Conservation (phyloP, 306 rosid genomes). For the Nissolia schottii region DNA sequence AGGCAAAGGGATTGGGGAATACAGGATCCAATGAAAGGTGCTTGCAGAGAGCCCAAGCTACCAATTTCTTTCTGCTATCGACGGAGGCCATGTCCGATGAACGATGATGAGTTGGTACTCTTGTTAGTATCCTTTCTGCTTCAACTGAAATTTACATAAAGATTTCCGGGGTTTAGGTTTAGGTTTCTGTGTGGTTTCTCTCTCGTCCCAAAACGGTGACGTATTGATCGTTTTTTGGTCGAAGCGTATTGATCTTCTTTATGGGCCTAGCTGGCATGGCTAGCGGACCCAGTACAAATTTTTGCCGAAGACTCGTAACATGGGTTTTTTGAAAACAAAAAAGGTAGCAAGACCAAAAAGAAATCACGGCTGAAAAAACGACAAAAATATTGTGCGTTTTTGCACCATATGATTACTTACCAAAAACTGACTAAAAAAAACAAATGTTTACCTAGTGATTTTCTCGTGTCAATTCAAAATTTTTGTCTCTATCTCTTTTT, state of each 20-base stretch:
- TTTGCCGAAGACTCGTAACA: not conserved
- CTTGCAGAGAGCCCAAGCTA: conserved; percentile 53
- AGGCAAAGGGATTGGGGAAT: conserved; percentile 2
- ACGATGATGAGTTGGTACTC: not conserved
- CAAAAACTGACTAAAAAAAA: too few species aligned
- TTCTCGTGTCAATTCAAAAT: too few species aligned
- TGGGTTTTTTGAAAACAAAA: too few species aligned
- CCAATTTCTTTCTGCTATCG: conserved; percentile 40
- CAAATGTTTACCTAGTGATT: too few species aligned
- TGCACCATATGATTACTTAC: too few species aligned
- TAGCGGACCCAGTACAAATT: not conserved
- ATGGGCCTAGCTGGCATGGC: not conserved
- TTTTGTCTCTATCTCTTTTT: too few species aligned
- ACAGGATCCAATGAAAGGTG: conserved; percentile 62
- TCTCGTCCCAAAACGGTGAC: conserved; percentile 6
- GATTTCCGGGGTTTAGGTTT: conserved; percentile 24
- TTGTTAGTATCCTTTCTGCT: not conserved
- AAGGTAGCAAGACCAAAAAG: too few species aligned
- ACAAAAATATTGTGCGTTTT: too few species aligned
- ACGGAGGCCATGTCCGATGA: conserved; percentile 49
- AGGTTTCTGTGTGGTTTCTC: not conserved
- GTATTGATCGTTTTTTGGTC: not conserved
- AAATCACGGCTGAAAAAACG: too few species aligned
- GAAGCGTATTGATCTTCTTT: not conserved
- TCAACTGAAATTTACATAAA: not conserved